These are phyloP conservation scores for Geosmithia putterillii DNA, from an alignment of 2,329 filamentous ascomycete species.

Conservation along the genomic window DNA sequence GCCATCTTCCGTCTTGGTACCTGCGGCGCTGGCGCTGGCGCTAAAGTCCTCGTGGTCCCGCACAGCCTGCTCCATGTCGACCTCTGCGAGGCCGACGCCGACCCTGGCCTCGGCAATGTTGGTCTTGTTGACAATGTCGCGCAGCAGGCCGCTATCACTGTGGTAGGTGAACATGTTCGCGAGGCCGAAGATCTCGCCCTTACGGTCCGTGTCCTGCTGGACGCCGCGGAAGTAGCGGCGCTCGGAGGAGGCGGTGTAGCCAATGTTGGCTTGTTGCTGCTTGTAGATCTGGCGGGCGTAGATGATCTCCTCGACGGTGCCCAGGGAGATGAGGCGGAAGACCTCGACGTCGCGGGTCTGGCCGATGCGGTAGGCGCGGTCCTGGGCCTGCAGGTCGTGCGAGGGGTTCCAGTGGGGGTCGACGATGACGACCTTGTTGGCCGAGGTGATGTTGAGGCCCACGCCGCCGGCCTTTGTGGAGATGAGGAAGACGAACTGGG, in stretches of 20 bases:
- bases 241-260: constrained; percentile 84
- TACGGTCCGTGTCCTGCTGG: constrained; percentile 68
- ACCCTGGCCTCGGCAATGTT: constrained; percentile 90
- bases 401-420: constrained; percentile 97
- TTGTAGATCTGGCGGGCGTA: constrained; percentile 98
- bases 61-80: constrained; percentile 54
- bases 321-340: constrained; percentile 78
- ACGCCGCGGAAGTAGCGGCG: constrained; percentile 92
- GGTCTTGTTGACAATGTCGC: constrained; percentile 97
- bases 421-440: constrained; percentile 95
- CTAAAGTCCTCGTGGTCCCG: constrained; percentile 51
- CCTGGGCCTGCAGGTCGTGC: constrained; percentile 90
- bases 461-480: constrained; percentile 89
- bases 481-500: constrained; percentile 90
- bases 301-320: constrained; percentile 93
- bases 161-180: constrained; percentile 78
- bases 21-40: constrained; percentile 35
- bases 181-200: constrained; percentile 90
- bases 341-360: constrained; percentile 90
- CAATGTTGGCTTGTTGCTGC: constrained; percentile 96
- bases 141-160: constrained; percentile 64
- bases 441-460: constrained; percentile 90
- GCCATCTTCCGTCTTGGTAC: not conserved
- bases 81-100: constrained; percentile 66
- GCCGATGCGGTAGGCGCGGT: constrained; percentile 90